Base-by-base conservation (phyloP, 1,284 basidiomycete genomes). In the Ceratobasidium sp. region DNA sequence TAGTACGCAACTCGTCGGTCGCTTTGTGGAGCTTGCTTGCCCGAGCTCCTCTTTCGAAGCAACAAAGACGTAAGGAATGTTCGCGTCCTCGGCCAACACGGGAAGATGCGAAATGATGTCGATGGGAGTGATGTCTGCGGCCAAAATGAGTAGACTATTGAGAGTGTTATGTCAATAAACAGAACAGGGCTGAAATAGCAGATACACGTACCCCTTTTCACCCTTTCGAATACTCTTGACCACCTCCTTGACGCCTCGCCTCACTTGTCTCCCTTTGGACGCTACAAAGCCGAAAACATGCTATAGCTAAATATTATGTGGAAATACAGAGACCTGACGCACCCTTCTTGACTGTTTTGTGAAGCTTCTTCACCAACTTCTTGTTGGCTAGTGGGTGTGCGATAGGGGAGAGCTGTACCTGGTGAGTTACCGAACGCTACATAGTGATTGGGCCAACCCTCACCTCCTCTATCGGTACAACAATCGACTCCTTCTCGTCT, bases 101-200 rank as follows among this genome's bases (percentile, higher is more conserved):
- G 97, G 97, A 71, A 99, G 86, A 83, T 99, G 97, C 26, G 95
- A 96, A 77, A 99, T 93, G 77, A 99, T 98, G 82, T 99, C 97
- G 78, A 99, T 92, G 28, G 97, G 97, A 59, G 93, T 96, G 79
- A 99, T 99, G 82, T 99, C 97, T 50, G 92, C 96, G 3, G 97
- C 97, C 72, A 99, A 88, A 71, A 99, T 84, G 53, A 99, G 88
- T 28, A 99, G 85, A 21, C 93, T 95, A 26, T 45, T 16, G 76
- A 23, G n/a, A n/a, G n/a, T n/a, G n/a, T n/a, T n/a, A 5, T 23
- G 71, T 46, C n/a, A 55, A 36, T 46, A 14, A 36, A 32, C 28
- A n/a, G 3, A n/a, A n/a, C n/a, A 5, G 34, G 6, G 21, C 43
- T 45, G 5, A 30, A 21, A n/a, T n/a, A 53, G 32, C 58, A n/a